Evolutionary conservation across 805 yeast species (phyloP).

Genomic region (Cyberlindnera saturnus): DNA sequence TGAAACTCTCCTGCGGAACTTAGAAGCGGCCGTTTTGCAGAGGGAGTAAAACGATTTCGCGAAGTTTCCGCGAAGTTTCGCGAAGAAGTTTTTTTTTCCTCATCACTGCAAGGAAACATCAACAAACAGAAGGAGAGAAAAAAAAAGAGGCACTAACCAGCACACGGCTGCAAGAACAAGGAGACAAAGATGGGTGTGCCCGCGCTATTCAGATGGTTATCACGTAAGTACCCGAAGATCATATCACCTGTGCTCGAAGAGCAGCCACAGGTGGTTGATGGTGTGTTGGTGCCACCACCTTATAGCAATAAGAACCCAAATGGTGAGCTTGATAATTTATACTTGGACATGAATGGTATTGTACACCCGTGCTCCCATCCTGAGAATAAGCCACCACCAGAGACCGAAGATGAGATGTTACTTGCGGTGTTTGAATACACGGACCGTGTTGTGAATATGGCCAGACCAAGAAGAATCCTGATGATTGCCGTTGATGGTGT

Average conservation of each 20-base stretch:
- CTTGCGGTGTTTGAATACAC: constrained; percentile 89
- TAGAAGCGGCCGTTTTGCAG: no score
- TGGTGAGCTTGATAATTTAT: constrained; percentile 91
- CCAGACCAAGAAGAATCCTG: constrained; percentile 87
- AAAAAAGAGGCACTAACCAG: no score
- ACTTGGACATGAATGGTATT: constrained; percentile 97
- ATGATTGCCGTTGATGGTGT: constrained; percentile 99
- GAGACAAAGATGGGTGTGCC: constrained; percentile 78
- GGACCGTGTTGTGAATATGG: constrained; percentile 86
- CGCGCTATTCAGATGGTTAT: constrained; percentile 94
- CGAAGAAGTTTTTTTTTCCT: no score
- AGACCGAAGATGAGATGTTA: constrained; percentile 95
- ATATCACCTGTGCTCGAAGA: constrained; percentile 87
- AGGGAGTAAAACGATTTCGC: no score
- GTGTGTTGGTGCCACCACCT: constrained; percentile 55
- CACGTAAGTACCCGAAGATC: constrained; percentile 88
- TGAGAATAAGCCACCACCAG: constrained; percentile 93
- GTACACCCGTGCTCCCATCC: constrained; percentile 99
- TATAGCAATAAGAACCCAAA: constrained; percentile 82
- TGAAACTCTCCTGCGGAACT: no score
- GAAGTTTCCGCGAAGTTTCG: no score
- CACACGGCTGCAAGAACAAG: no score
- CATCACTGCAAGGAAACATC: no score
- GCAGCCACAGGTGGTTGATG: constrained; percentile 50
- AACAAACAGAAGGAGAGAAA: no score